Percentiles rank a stretch among this genome's conserved stretches.
phyloP scores from a whole-genome alignment of 2,329 filamentous ascomycete species.

The Helminthosporium solani region DNA sequence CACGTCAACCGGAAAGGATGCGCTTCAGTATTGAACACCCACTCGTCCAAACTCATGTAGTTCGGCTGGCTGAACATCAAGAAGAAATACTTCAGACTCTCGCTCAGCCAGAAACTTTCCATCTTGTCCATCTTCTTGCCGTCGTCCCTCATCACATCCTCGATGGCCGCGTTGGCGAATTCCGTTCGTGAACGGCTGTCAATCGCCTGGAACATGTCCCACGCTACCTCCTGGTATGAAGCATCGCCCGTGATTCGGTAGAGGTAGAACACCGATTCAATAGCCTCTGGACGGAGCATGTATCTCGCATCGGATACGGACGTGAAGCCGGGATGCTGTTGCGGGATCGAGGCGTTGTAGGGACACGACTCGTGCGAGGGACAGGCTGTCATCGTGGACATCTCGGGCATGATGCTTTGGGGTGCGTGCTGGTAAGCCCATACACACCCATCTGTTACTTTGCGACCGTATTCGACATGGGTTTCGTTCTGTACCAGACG shows the following conservation, averaged over 20 bases:
- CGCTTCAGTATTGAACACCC: conserved; percentile 55
- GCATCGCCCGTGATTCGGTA: conserved; percentile 69
- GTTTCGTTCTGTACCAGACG: conserved; percentile 55
- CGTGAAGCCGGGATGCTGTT: conserved; percentile 52
- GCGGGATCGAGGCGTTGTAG: conserved; percentile 35
- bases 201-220: conserved; percentile 69
- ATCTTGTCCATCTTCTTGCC: conserved; percentile 56
- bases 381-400: conserved; percentile 52
- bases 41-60: conserved; percentile 61
- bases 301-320: conserved; percentile 58
- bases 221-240: conserved; percentile 65
- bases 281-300: conserved; percentile 68
- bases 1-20: conserved; percentile 33
- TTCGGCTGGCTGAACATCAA: conserved; percentile 60
- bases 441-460: conserved; percentile 61
- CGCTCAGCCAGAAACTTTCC: conserved; percentile 72
- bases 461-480: conserved; percentile 55
- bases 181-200: conserved; percentile 61
- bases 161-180: conserved; percentile 62
- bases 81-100: conserved; percentile 67
- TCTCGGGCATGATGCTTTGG: conserved; percentile 61
- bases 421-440: conserved; percentile 59
- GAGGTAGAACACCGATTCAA: conserved; percentile 75
- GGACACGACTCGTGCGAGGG: conserved; percentile 40
- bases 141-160: conserved; percentile 51